A percentile compares a stretch with the other conserved stretches of the same genome.
Conservation (phyloP, 192 early-diverging fungal genomes). For the Chytriomyces hyalinus region DNA sequence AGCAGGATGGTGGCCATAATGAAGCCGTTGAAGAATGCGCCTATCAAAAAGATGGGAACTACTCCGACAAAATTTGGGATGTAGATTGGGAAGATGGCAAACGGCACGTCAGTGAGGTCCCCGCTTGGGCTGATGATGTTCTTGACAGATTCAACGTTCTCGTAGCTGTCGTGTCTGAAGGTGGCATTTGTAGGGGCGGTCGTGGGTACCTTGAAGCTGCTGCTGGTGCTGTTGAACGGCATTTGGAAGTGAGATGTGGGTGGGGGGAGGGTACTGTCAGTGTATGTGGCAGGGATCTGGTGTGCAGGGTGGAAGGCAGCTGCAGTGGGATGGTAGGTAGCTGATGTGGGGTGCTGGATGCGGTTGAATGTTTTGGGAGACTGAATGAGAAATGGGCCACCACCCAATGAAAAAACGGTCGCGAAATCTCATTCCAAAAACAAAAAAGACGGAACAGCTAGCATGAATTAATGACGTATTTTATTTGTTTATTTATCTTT, state of each 20-base stretch:
- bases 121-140: not conserved
- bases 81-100: conserved; percentile 12
- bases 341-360: no score
- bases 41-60: not conserved
- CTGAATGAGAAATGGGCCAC: no score
- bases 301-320: no score
- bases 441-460: no score
- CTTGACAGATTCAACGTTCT: not conserved
- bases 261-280: no score
- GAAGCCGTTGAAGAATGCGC: conserved; percentile 1
- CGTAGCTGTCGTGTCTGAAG: not conserved
- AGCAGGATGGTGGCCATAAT: not conserved
- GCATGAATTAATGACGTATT: no score
- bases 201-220: not conserved
- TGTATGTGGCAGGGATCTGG: no score
- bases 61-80: conserved; percentile 1
- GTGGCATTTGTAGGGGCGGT: not conserved
- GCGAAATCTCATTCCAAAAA: no score
- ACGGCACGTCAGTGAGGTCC: conserved; percentile 2
- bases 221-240: not conserved
- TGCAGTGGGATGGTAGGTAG: no score
- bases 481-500: no score
- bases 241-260: not conserved
- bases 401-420: no score
- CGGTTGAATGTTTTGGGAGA: no score